These are phyloP conservation scores for Pythium biforme DNA, from an alignment of 352 stramenopile genomes.

Conservation along the genomic window DNA sequence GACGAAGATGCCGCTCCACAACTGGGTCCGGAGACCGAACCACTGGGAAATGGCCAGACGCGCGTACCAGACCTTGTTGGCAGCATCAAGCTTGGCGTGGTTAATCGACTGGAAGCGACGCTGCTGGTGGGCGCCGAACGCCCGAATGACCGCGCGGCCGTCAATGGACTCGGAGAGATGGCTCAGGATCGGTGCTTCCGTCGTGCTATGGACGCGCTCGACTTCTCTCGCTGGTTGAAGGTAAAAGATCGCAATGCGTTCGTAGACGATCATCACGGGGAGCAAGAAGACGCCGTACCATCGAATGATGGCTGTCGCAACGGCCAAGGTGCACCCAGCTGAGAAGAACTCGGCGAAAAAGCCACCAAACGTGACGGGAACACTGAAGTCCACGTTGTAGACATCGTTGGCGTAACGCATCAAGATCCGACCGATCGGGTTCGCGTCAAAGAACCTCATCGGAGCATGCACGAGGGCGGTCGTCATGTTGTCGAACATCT, in stretches of 20 bases:
- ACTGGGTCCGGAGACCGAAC: constrained; percentile 58
- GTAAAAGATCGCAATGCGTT: constrained; percentile 41
- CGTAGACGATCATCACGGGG: constrained; percentile 80
- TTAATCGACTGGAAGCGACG: constrained; percentile 37
- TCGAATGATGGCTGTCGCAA: constrained; percentile 66
- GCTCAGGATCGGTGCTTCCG: constrained; percentile 43
- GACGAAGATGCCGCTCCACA: constrained; percentile 78
- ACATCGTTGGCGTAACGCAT: constrained; percentile 88
- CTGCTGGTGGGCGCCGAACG: constrained; percentile 42
- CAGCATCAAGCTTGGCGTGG: constrained; percentile 23
- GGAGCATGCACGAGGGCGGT: constrained; percentile 78
- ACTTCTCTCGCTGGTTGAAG: constrained; percentile 46
- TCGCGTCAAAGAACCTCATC: constrained; percentile 90
- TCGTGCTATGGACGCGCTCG: constrained; percentile 43
- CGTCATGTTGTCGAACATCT: constrained; percentile 85
- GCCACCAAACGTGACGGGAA: constrained; percentile 22
- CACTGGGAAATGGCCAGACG: constrained; percentile 41
- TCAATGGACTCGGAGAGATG: constrained; percentile 53
- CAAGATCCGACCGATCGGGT: constrained; percentile 82
- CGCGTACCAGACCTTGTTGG: constrained; percentile 25
- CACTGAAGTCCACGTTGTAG: constrained; percentile 73
- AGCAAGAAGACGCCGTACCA: constrained; percentile 58
- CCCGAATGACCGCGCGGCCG: constrained; percentile 40
- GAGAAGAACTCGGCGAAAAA: constrained; percentile 57
- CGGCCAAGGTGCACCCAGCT: constrained; percentile 50